These are phyloP conservation scores for Aspergillus udagawae DNA, from an alignment of 2,329 filamentous ascomycete species.

Conservation along the genomic window DNA sequence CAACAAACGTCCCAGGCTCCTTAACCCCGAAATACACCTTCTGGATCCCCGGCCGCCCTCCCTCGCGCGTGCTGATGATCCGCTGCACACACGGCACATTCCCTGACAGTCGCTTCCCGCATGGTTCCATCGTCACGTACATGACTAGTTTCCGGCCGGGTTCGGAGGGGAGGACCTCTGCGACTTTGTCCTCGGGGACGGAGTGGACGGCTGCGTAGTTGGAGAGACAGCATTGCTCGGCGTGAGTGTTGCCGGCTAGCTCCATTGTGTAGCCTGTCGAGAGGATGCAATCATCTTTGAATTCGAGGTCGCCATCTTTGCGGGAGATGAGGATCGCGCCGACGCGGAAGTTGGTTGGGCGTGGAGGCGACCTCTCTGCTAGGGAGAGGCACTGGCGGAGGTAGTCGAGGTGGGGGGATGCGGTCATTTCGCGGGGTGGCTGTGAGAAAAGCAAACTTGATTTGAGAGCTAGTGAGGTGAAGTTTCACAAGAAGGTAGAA, in stretches of 20 bases:
- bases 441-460: neutral
- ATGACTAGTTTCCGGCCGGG: constrained; percentile 53
- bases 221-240: constrained; percentile 84
- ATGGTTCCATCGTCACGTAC: constrained; percentile 81
- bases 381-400: constrained; percentile 72
- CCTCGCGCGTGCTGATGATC: constrained; percentile 54
- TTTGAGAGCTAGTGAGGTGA: neutral
- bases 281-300: constrained; percentile 52
- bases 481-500: constrained; percentile 7
- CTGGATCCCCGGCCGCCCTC: constrained; percentile 58
- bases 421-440: constrained; percentile 15
- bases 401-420: constrained; percentile 41
- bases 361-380: constrained; percentile 75
- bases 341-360: constrained; percentile 88
- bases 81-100: constrained; percentile 64
- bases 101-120: constrained; percentile 44
- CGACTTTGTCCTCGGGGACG: constrained; percentile 32
- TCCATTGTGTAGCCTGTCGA: constrained; percentile 89
- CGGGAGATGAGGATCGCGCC: constrained; percentile 73
- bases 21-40: constrained; percentile 83
- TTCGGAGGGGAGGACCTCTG: constrained; percentile 39
- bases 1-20: constrained; percentile 88
- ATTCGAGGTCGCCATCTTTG: constrained; percentile 22
- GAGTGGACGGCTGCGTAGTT: constrained; percentile 52
- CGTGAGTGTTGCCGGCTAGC: constrained; percentile 87